phyloP scores from a whole-genome alignment of 164 flowering plant genomes.

The Cinnamomum micranthum region DNA sequence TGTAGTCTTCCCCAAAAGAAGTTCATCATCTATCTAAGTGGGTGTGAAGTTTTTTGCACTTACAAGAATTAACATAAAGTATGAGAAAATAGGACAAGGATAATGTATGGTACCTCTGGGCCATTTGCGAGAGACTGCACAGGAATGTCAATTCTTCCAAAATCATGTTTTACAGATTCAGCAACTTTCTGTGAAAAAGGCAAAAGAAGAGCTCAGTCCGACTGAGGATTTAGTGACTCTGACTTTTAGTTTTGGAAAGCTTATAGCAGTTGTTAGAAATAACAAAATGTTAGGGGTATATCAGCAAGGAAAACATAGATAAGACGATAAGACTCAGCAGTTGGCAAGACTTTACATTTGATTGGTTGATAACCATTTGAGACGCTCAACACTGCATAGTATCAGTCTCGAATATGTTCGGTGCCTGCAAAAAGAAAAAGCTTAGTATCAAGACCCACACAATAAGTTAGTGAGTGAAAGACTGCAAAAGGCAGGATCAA shows the following conservation, averaged over 20 bases:
- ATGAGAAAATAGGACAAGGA: not conserved
- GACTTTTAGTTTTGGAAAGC: too few relatives aligned
- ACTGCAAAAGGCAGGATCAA: not conserved
- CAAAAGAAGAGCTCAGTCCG: not conserved
- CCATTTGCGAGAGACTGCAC: slow-evolving; percentile 99
- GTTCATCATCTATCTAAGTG: too few relatives aligned
- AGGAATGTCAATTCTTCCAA: slow-evolving; percentile 94
- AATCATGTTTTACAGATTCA: slow-evolving; percentile 78
- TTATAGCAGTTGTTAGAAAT: not conserved
- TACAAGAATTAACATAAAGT: not conserved
- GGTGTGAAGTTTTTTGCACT: too few relatives aligned
- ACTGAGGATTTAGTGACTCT: too few relatives aligned
- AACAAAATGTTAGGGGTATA: not conserved
- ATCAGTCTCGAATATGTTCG: slow-evolving; percentile 11
- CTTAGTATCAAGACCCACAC: not conserved
- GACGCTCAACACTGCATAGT: not conserved
- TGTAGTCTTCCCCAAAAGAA: too few relatives aligned
- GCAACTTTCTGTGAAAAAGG: slow-evolving; percentile 70
- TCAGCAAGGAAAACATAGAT: not conserved
- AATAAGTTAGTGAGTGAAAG: not conserved
- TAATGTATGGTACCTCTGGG: slow-evolving; percentile 58
- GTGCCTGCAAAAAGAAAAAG: not conserved
- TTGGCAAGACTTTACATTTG: too few relatives aligned
- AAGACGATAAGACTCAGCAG: not conserved
- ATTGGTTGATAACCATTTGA: not conserved